Percentiles rank a stretch among this genome's conserved stretches.
These are phyloP conservation scores for Pleurostoma richardsiae DNA, from an alignment of 2,329 filamentous ascomycete species.

Conservation along the genomic window DNA sequence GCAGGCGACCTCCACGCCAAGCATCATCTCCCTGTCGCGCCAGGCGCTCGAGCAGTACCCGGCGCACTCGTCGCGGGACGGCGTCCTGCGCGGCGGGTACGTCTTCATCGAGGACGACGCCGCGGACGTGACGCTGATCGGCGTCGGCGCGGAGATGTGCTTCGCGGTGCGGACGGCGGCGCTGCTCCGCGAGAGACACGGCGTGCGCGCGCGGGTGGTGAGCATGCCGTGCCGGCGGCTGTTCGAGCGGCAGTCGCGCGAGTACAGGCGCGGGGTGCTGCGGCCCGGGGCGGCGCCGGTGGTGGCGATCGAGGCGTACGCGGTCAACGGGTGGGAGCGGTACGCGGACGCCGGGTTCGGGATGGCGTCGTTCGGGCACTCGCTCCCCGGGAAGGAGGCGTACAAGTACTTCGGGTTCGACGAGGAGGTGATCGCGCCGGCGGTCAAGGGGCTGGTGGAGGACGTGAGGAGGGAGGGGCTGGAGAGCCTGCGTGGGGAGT, in stretches of 20 bases:
- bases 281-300: constrained; percentile 26
- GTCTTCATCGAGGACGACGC: constrained; percentile 22
- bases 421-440: constrained; percentile 28
- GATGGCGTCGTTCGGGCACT: constrained; percentile 45
- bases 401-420: constrained; percentile 51
- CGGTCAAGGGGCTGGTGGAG: neutral
- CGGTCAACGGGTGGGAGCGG: constrained; percentile 47
- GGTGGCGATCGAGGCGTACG: constrained; percentile 48
- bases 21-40: constrained; percentile 37
- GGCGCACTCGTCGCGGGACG: constrained; percentile 23
- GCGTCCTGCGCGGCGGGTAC: constrained; percentile 32
- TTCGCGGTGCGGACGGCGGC: constrained; percentile 37
- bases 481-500: constrained; percentile 1
- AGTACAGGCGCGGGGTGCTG: constrained; percentile 32
- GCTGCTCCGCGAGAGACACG: constrained; percentile 20
- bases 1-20: constrained; percentile 22
- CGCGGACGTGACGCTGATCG: constrained; percentile 32
- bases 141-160: constrained; percentile 28
- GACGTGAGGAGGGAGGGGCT: constrained; percentile 1
- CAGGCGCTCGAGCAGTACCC: constrained; percentile 30
- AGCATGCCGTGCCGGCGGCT: constrained; percentile 30
- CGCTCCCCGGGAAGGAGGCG: constrained; percentile 40
- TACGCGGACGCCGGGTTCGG: constrained; percentile 46
- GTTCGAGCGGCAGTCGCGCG: constrained; percentile 24
- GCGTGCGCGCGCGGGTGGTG: constrained; percentile 24